Evolutionary conservation across 1,284 basidiomycete species (phyloP).

Genomic region (Cutaneotrichosporon sp.): DNA sequence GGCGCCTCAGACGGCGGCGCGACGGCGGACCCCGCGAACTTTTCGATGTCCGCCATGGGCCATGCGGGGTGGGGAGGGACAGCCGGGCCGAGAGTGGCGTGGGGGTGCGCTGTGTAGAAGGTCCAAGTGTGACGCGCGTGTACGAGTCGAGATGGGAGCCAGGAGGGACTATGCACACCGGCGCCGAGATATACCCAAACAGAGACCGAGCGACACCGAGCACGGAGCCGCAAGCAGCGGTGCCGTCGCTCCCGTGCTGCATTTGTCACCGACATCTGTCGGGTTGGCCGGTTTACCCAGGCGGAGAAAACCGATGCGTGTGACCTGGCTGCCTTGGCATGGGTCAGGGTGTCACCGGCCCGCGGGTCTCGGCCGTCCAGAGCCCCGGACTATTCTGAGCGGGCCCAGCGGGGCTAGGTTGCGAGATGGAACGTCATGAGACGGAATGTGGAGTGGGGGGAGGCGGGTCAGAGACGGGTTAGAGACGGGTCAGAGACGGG

Average conservation of each 20-base stretch:
- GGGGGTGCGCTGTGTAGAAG: neutral
- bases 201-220: neutral
- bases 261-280: neutral
- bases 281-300: neutral
- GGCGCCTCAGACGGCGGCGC: neutral
- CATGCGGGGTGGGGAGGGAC: neutral
- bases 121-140: neutral
- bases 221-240: too few relatives aligned
- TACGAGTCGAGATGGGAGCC: too few relatives aligned
- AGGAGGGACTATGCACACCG: neutral
- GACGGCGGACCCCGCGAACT: neutral
- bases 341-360: neutral
- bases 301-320: neutral
- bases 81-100: neutral
- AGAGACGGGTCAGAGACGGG: neutral
- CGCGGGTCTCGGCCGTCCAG: neutral
- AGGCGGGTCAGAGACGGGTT: neutral
- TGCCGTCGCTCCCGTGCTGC: neutral
- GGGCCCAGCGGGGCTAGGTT: neutral
- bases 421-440: neutral
- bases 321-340: neutral
- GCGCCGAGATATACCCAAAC: neutral
- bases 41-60: constrained; percentile 1
- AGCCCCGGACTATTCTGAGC: neutral
- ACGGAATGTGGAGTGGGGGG: neutral